Base-by-base conservation (phyloP, 169 alveolate species). In the Plasmodium berghei region DNA sequence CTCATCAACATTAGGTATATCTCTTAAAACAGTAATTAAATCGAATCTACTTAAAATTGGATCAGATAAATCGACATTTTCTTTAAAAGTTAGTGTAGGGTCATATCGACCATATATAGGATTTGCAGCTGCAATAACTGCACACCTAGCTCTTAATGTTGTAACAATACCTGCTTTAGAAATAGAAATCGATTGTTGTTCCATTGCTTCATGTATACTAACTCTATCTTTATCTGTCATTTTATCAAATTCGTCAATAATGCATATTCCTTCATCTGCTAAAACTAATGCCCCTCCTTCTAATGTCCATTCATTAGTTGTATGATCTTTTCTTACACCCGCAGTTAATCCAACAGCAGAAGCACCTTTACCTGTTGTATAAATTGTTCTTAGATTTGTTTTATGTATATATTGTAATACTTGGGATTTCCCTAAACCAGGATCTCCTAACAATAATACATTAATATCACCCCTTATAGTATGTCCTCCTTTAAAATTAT, bases 201-300 rank as follows among this genome's bases (percentile, higher is more conserved):
- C 99, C 99, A 99, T 99, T 10, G 99, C 99, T 94, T 99, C 99
- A 92, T 99, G 99, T 22, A 99, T 98, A 62, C 99, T 97, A 24
- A 99, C 99, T 61, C 99, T 94, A 91, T 99, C 99, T 83, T 98
- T 97, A 88, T 98, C 99, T 70, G 99, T 98, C 99, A 99, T 99
- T 94, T 99, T 99, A 91, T 99, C 99, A 94, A 99, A 99, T 95
- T 99, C 99, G 93, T 99, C 99, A 67, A 99, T 99, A 86, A 99
- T 94, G 92, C 99, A 99, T 20, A 99, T 96, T 10, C 99, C 99
- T 86, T 98, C 98, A 91, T 99, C 99, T 16, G 99, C 99, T 56
- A 99, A 92, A 77, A 97, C 98, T 89, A 98, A 93, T 8, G 99
- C 99, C 6, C 99, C 99, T 22, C 99, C 99, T 93, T 98, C 99